Evolutionary conservation across 164 flowering plant genomes (phyloP), one percentile per base, ranked within the genome.

Genomic region (Protea cynaroides): DNA sequence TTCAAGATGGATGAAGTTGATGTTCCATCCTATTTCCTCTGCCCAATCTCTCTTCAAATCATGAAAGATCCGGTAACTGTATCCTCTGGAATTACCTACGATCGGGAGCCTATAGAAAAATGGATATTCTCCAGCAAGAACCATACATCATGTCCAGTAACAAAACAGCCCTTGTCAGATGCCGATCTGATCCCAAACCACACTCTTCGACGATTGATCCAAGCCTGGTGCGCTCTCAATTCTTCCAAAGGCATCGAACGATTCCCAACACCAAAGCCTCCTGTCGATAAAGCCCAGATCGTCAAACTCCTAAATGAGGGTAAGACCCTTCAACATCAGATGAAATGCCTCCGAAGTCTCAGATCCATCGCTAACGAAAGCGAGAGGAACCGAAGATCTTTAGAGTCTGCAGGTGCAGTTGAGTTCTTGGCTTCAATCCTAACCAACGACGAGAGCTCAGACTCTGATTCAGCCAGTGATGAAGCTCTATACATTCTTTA

Each of bases 11-110:
- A 79, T 0, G 83, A 82, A 23, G 68, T 86, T 7, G 90, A 87
- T 8, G 68, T 89, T 54, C 98, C 96, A 21, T 61, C 75, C 0
- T 79, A 79, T 63, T 92, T 86, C 69, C 72, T 84, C 18, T 92
- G 98, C 61, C 98, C 98, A 0, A 89, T 92, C 56, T 89, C 95
- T 1, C 68, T 89, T 11, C 79, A 92, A 47, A 74, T 86, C 29
- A 86, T 89, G 94, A 80, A 71, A 72, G 98, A 92, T 74, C 98
- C 98, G 0, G 96, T 92, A 2, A 85, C 86, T 0, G 63, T 84
- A 10, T 62, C 81, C 1, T 84, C 96, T 4, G 98, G 98, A 15
- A 89, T 92, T 0, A 92, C 91, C 8, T 92, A 87, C 78, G 96
- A 92, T 51, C 72, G 98, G 1, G 78, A 81, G 22, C 77, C 65